phyloP scores from a whole-genome alignment of 805 yeast species.

The Ogataea degrootiae region DNA sequence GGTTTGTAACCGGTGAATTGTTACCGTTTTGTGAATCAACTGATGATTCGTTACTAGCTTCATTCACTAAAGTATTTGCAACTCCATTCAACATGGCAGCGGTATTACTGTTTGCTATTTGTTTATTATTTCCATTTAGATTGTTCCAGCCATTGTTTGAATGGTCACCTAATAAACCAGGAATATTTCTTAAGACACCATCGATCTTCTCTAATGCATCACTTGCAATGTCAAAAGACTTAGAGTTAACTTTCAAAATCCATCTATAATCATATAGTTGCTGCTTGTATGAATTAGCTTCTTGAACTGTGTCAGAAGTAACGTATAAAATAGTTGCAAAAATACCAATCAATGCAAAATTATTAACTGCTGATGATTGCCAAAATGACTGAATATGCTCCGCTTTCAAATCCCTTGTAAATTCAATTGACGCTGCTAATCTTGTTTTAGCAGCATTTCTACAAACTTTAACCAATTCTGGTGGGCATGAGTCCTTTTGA shows the following conservation, averaged over 20 bases:
- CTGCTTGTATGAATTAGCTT: conserved; percentile 57
- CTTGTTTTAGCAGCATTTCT: conserved; percentile 83
- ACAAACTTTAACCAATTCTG: conserved; percentile 61
- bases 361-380: conserved; percentile 78
- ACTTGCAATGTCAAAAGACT: conserved; percentile 74
- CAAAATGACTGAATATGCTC: conserved; percentile 87
- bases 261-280: conserved; percentile 73
- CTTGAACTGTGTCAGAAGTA: conserved; percentile 59
- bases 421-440: conserved; percentile 74
- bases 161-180: conserved; percentile 47
- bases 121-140: no score
- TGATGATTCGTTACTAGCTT: neutral
- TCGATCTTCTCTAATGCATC: conserved; percentile 70
- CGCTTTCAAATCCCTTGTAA: conserved; percentile 66
- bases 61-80: no score
- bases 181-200: conserved; percentile 66
- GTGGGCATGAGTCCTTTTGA: conserved; percentile 34
- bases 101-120: no score
- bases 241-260: conserved; percentile 68
- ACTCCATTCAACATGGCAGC: no score
- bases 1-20: no score
- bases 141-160: neutral
- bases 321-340: conserved; percentile 79
- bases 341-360: conserved; percentile 78
- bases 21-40: neutral